Evolutionary conservation across 345 rosid genomes (phyloP).

Genomic region (Pseudoturritis turrita): DNA sequence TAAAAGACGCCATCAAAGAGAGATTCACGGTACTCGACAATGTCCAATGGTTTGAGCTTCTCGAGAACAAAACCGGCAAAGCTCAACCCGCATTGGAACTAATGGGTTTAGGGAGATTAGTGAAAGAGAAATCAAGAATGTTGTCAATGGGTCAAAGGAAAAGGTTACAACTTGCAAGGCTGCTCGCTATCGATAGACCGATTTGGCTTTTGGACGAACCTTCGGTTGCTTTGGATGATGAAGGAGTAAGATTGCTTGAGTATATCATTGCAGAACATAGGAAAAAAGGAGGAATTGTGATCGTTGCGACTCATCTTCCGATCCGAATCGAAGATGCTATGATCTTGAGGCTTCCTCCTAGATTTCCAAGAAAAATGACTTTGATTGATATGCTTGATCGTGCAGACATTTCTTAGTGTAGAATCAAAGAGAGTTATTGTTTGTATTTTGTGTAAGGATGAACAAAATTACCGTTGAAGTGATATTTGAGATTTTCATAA

Average conservation of each 20-base stretch:
- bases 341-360: constrained; percentile 71
- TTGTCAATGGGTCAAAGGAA: constrained; percentile 91
- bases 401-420: constrained; percentile 44
- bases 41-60: constrained; percentile 81
- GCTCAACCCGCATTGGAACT: constrained; percentile 73
- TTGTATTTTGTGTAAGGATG: too few species aligned
- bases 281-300: constrained; percentile 74
- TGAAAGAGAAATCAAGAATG: constrained; percentile 74
- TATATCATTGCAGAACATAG: constrained; percentile 68
- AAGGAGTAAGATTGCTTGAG: constrained; percentile 76
- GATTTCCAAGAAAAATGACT: constrained; percentile 83
- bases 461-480: too few species aligned
- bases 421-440: not conserved
- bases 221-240: constrained; percentile 77
- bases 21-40: constrained; percentile 67
- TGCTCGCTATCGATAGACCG: constrained; percentile 76
- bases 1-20: constrained; percentile 74
- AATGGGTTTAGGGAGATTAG: constrained; percentile 82
- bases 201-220: constrained; percentile 92
- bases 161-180: constrained; percentile 78
- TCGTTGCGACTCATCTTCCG: constrained; percentile 83
- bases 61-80: constrained; percentile 70
- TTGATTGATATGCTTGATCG: constrained; percentile 78
- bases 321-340: constrained; percentile 79
- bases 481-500: too few species aligned